A percentile compares a stretch with the other conserved stretches of the same genome.
Evolutionary conservation across 2,329 filamentous ascomycete genomes (phyloP).

Genomic region (Nectriaceae sp.): DNA sequence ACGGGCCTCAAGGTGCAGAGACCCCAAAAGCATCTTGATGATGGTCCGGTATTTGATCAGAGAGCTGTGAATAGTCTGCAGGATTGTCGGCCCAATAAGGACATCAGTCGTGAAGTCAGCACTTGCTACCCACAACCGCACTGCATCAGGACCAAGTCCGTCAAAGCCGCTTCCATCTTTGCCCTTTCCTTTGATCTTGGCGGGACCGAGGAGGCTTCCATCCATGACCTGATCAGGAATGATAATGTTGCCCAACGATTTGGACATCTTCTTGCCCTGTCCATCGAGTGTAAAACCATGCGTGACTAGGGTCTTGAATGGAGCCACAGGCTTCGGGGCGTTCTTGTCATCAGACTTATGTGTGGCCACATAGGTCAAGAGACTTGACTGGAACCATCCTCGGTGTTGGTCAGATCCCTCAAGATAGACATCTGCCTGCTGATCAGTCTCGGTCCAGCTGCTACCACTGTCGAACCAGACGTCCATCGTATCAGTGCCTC

Average conservation of each 20-base stretch:
- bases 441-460: conserved; percentile 71
- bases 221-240: conserved; percentile 82
- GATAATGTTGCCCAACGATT: conserved; percentile 89
- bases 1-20: conserved; percentile 58
- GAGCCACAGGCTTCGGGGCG: conserved; percentile 46
- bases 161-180: conserved; percentile 51
- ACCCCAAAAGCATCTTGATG: conserved; percentile 87
- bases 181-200: conserved; percentile 61
- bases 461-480: conserved; percentile 99
- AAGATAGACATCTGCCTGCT: conserved; percentile 80
- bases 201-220: conserved; percentile 72
- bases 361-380: conserved; percentile 80
- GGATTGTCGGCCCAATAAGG: conserved; percentile 73
- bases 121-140: conserved; percentile 88
- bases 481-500: conserved; percentile 96
- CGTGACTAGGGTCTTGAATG: conserved; percentile 88
- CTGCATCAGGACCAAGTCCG: conserved; percentile 79
- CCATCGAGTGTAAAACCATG: conserved; percentile 93
- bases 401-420: conserved; percentile 96
- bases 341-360: conserved; percentile 42
- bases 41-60: conserved; percentile 88
- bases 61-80: conserved; percentile 74
- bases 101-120: conserved; percentile 92
- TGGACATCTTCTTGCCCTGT: conserved; percentile 97
- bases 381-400: conserved; percentile 97